Evolutionary conservation across 2,329 filamentous ascomycete species (phyloP), one percentile per base, ranked within the genome.

Genomic region (Alternaria tenuissima): DNA sequence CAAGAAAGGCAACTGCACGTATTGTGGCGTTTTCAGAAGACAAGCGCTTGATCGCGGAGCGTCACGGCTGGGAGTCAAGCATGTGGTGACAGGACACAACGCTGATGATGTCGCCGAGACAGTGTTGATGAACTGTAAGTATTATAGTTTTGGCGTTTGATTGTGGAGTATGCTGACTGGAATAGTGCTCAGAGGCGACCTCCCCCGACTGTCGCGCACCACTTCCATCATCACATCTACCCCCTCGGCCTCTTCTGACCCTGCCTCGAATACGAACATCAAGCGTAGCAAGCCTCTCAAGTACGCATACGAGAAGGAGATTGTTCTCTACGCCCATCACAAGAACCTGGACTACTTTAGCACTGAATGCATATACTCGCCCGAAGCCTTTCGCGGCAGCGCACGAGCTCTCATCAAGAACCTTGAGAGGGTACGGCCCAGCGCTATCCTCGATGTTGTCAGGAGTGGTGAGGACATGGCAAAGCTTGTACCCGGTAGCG

Each of bases 241-340:
- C 0, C 79, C 79, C 28, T 78, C 76, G 5, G 69, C 70, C 89
- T 3, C 91, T 87, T 41, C 90, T 88, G 70, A 74, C 43, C 67
- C 71, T 1, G 83, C 88, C 32, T 70, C 70, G 7, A 71, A 76
- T n/a, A 93, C 91, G 60, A 93, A 96, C 62, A 94, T 97, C 67
- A 96, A 96, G 82, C 87, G 95, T 66, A 96, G 92, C 80, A 99
- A 99, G 80, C 95, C 95, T 14, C 85, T 99, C 46, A 98, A 99
- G 79, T 99, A 98, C 77, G 94, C 94, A 1, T 99, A 98, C 76
- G 95, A 99, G 77, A 99, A 99, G 81, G 95, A 99, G 77, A 99
- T 99, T 68, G 95, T 99, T 18, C 85, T 99, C 6, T 99, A 99
- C 76, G 95, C 95, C 5, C 92, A 98, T 76, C 93, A 99, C 82